Conservation (phyloP, 306 rosid species). For the Datisca glomerata region DNA sequence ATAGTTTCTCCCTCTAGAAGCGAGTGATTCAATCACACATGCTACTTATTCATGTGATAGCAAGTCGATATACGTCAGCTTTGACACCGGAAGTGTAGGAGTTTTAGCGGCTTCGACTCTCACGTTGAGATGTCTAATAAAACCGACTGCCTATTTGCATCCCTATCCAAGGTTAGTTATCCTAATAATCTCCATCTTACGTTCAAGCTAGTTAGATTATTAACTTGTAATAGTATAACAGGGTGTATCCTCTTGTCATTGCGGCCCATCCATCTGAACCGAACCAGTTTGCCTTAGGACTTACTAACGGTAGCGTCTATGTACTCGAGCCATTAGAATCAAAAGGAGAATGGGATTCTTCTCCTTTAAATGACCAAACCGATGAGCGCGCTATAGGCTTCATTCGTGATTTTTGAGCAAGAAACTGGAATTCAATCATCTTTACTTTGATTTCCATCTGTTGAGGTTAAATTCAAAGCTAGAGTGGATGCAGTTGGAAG, state of each 20-base stretch:
- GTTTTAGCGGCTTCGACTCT: conserved; percentile 16
- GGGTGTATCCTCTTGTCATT: neutral
- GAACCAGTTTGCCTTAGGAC: neutral
- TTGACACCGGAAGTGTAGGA: conserved; percentile 18
- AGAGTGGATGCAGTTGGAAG: too few species aligned
- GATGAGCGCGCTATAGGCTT: too few species aligned
- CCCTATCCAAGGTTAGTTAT: conserved; percentile 28
- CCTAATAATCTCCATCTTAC: neutral
- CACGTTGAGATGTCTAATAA: conserved; percentile 10
- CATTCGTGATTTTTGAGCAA: too few species aligned
- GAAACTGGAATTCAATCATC: too few species aligned
- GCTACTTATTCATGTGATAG: conserved; percentile 32
- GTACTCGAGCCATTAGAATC: neutral
- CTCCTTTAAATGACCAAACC: neutral
- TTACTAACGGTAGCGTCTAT: neutral
- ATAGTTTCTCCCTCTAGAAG: conserved; percentile 25
- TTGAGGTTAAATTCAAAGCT: too few species aligned
- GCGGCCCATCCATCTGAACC: neutral
- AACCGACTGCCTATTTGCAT: conserved; percentile 14
- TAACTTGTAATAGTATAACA: neutral
- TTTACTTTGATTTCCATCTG: too few species aligned
- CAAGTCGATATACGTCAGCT: conserved; percentile 18
- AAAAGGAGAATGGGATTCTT: neutral
- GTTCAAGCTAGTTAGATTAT: neutral
- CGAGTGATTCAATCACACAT: conserved; percentile 10